Base-by-base conservation (phyloP, 768 basidiomycete genomes). In the Trametes gibbosa region DNA sequence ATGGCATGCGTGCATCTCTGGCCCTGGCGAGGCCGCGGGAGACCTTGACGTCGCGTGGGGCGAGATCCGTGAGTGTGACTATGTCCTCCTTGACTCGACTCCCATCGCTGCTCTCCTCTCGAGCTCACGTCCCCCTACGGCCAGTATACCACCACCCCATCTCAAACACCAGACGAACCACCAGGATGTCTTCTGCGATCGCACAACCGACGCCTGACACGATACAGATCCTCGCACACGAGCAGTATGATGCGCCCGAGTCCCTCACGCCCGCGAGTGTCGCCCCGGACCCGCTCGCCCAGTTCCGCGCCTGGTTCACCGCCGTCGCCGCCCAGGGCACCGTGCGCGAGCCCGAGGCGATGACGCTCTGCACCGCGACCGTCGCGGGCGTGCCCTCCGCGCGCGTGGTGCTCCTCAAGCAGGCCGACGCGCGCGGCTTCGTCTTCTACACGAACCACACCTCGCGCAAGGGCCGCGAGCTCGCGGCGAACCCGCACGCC, bases 371-470 rank as follows among this genome's bases (percentile, higher is more conserved):
- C 50, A 93, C 92, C 51, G 83, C 84, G 10, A 84, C 89, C 1
- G 69, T 81, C 16, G 64, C 74, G 1, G 93, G 90, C 35, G 82
- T 95, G 62, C 96, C 96, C 24, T 93, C 92, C 37, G 84, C 89
- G 12, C 85, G 96, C 64, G 82, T 92, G 73, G 95, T 98, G 55
- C 85, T 98, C 59, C 84, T 98, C 69, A 97, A 95, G 74, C 84
- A 93, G 69, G 84, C 92, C 66, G 97, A 98, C 77, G 68, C 79
- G 29, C 84, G 79, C 54, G 97, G 97, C 50, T 98, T 98, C 76
- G 84, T 96, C 57, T 97, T 98, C 77, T 99, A 83, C 81, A 98
- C 96, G 32, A 99, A 99, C 75, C 98, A 98, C 76, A 83, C 85
- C 40, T 96, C 94, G 12, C 84, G 95, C 64, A 99, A 98, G 75